Percentiles rank a stretch among this genome's conserved stretches.
Evolutionary conservation across 164 flowering plant genomes (phyloP).

Genomic region (Magnolia kwangsiensis): DNA sequence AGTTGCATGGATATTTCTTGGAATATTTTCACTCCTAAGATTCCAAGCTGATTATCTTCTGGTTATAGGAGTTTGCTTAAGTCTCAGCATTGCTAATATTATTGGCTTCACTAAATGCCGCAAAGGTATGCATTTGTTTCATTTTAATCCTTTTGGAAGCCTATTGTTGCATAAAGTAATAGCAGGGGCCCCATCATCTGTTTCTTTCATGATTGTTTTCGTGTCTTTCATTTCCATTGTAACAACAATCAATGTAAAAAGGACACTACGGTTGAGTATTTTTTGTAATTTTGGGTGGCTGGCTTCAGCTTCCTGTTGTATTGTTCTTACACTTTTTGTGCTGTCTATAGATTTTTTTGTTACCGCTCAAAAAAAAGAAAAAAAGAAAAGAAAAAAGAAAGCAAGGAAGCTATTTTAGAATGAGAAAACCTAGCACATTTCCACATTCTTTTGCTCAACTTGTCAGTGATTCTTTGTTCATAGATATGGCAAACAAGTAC

Average conservation of each 20-base stretch:
- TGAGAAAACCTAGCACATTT: no score
- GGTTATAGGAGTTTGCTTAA: constrained; percentile 86
- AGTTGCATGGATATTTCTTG: constrained; percentile 76
- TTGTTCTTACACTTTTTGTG: neutral
- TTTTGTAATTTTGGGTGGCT: no score
- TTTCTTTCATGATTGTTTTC: neutral
- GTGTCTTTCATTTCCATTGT: neutral
- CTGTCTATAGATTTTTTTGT: no score
- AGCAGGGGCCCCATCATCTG: neutral
- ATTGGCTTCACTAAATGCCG: constrained; percentile 93
- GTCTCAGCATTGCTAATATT: constrained; percentile 87
- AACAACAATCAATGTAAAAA: neutral
- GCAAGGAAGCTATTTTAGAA: no score
- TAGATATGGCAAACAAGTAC: no score
- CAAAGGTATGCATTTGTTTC: constrained; percentile 54
- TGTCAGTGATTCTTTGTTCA: no score
- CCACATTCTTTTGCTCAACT: no score
- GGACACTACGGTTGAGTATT: neutral
- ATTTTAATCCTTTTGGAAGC: neutral
- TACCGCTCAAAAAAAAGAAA: no score
- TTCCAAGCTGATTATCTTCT: constrained; percentile 93
- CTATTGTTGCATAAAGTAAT: neutral
- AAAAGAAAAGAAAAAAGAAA: no score
- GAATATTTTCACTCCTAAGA: constrained; percentile 86
- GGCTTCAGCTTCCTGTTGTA: neutral